These are phyloP conservation scores for Pythium dissimile DNA, from an alignment of 352 stramenopile genomes.

Conservation along the genomic window DNA sequence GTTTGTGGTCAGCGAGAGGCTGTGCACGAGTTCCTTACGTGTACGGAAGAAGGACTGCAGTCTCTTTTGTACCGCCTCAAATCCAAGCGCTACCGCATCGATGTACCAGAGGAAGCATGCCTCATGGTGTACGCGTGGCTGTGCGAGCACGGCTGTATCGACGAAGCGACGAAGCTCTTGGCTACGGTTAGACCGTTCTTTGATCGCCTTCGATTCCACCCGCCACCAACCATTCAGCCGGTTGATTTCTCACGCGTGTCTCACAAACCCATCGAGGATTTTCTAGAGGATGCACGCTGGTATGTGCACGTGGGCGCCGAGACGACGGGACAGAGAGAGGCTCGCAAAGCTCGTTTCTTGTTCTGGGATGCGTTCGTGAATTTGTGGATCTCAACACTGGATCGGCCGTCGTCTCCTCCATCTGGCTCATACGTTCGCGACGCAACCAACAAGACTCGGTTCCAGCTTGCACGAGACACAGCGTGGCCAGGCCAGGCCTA, in stretches of 20 bases:
- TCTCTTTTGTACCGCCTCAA: conserved; percentile 11
- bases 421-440: neutral
- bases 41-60: neutral
- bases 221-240: neutral
- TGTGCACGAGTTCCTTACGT: neutral
- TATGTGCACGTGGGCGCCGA: neutral
- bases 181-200: conserved; percentile 8
- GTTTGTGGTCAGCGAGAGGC: too few species aligned
- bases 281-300: neutral
- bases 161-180: conserved; percentile 9
- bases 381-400: conserved; percentile 17
- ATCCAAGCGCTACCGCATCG: conserved; percentile 17
- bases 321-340: neutral
- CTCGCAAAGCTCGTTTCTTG: neutral
- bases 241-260: conserved; percentile 14
- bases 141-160: neutral
- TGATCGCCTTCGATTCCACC: conserved; percentile 19
- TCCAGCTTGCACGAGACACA: neutral
- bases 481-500: conserved; percentile 12
- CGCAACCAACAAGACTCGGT: neutral
- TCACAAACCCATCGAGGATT: neutral
- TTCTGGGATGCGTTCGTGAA: conserved; percentile 12
- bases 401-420: neutral
- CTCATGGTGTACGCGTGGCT: conserved; percentile 25
- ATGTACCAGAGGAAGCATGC: conserved; percentile 18